Conservation (phyloP, 805 yeast genomes). For the Wickerhamomyces sydowiorum region DNA sequence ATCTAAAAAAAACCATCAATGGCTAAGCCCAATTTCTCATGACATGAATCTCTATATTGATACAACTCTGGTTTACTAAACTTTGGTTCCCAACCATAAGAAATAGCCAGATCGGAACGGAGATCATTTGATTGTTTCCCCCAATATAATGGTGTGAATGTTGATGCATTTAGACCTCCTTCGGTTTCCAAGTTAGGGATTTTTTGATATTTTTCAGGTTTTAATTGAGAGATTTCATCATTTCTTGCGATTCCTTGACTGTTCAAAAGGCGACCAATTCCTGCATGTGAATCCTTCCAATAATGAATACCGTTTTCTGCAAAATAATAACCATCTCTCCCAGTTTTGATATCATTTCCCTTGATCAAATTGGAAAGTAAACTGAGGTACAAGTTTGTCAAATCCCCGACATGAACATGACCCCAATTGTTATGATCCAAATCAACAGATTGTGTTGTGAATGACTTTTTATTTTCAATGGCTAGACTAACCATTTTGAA, state of each 20-base stretch:
- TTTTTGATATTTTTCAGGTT: slow-evolving; percentile 12
- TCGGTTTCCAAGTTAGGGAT: slow-evolving; percentile 8
- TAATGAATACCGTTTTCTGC: slow-evolving; percentile 25
- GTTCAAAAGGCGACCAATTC: too few species aligned
- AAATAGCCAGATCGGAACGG: slow-evolving; percentile 22
- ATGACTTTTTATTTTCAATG: slow-evolving; percentile 19
- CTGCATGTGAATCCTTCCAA: slow-evolving; percentile 25
- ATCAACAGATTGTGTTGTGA: slow-evolving; percentile 26
- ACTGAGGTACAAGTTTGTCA: slow-evolving; percentile 26
- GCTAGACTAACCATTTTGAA: slow-evolving; percentile 21
- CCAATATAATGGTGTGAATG: slow-evolving; percentile 19
- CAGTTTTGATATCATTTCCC: slow-evolving; percentile 22
- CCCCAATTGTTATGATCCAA: slow-evolving; percentile 32
- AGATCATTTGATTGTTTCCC: slow-evolving; percentile 25
- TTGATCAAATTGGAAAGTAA: slow-evolving; percentile 19
- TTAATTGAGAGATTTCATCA: slow-evolving; percentile 14
- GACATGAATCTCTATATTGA: background rate
- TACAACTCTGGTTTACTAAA: background rate
- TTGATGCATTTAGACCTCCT: too few species aligned
- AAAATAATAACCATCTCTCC: slow-evolving; percentile 31
- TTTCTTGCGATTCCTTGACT: slow-evolving; percentile 9
- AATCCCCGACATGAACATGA: slow-evolving; percentile 29
- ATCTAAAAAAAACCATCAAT: background rate
- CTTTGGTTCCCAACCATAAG: slow-evolving; percentile 26
- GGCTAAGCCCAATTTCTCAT: background rate